These are phyloP conservation scores for Wickerhamomyces strasburgensis DNA, from an alignment of 805 yeast species.

Conservation along the genomic window DNA sequence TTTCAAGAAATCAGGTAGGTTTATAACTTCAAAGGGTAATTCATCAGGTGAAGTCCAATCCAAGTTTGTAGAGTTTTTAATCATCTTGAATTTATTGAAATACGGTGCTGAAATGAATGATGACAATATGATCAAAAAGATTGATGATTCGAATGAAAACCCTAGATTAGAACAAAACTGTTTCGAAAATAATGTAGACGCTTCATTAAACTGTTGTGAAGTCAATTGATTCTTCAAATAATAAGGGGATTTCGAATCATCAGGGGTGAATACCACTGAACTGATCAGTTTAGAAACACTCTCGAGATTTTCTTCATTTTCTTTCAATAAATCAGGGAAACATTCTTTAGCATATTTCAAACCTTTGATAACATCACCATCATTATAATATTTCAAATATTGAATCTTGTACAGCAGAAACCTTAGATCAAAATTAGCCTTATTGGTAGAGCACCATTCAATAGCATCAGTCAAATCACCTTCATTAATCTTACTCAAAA, in stretches of 20 bases:
- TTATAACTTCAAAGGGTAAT: slow-evolving; percentile 52
- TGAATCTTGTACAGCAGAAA: slow-evolving; percentile 40
- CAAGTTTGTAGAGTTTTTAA: slow-evolving; percentile 34
- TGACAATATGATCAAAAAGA: slow-evolving; percentile 44
- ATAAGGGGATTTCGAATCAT: slow-evolving; percentile 22
- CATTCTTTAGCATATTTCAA: slow-evolving; percentile 39
- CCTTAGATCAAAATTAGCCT: slow-evolving; percentile 32
- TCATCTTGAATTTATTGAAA: slow-evolving; percentile 43
- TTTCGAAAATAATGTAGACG: slow-evolving; percentile 35
- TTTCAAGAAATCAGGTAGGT: slow-evolving; percentile 46
- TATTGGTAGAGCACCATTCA: slow-evolving; percentile 38
- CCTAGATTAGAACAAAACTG: slow-evolving; percentile 47
- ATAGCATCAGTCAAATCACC: slow-evolving; percentile 42
- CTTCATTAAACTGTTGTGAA: slow-evolving; percentile 26
- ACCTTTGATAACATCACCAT: slow-evolving; percentile 27
- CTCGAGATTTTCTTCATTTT: slow-evolving; percentile 30
- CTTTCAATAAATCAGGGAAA: slow-evolving; percentile 35
- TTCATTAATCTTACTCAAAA: slow-evolving; percentile 33
- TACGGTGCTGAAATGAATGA: slow-evolving; percentile 51
- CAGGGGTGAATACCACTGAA: slow-evolving; percentile 25
- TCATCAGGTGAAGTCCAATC: slow-evolving; percentile 58
- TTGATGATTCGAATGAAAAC: slow-evolving; percentile 48
- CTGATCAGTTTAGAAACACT: slow-evolving; percentile 42
- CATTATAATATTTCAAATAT: slow-evolving; percentile 30
- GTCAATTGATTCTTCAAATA: slow-evolving; percentile 17